Evolutionary conservation across 768 basidiomycete genomes (phyloP), one percentile per base, ranked within the genome.

Genomic region (Austroboletus eburneus): DNA sequence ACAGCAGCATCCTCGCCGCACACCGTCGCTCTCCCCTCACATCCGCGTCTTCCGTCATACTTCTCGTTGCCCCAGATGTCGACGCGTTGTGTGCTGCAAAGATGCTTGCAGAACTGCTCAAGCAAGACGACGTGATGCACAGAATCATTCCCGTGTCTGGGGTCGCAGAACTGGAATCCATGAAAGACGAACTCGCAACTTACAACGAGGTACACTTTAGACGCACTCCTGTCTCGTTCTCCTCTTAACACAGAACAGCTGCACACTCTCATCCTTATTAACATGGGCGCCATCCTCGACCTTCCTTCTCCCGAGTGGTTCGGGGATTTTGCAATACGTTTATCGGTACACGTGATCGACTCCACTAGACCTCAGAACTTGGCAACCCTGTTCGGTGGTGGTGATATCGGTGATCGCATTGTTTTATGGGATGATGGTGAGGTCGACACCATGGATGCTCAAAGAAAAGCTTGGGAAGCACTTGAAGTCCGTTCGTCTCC

Each of bases 391-490:
- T 98, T 95, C 64, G 80, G 78, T 40, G 75, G 72, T 35, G 82
- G 82, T 21, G 75, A 80, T 55, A 78, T 78, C 42, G 78, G 76
- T 12, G 81, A 87, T 51, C 73, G 85, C 42, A 81, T 97, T 17
- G 72, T 95, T 24, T 76, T 98, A 1, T 99, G 96, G 96, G 91
- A 93, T 52, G 93, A 95, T 57, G 91, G 91, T 4, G 83, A 80
- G 16, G 85, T 82, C 2, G 82, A 83, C 46, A 74, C 74, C 46
- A 71, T 95, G 56, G 70, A 71, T 30, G 79, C 86, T 36, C 84
- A 91, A 57, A 76, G 77, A 58, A 82, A 81, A 57, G 87, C 92
- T 33, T 97, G 86, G 81, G 87, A 94, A 66, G 79, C 84, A 12
- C 66, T 92, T 5, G 79, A 84, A 69, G 94, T 94, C 58, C 55